Conservation (phyloP, 768 basidiomycete genomes). For the Hypsizygus marmoreus region DNA sequence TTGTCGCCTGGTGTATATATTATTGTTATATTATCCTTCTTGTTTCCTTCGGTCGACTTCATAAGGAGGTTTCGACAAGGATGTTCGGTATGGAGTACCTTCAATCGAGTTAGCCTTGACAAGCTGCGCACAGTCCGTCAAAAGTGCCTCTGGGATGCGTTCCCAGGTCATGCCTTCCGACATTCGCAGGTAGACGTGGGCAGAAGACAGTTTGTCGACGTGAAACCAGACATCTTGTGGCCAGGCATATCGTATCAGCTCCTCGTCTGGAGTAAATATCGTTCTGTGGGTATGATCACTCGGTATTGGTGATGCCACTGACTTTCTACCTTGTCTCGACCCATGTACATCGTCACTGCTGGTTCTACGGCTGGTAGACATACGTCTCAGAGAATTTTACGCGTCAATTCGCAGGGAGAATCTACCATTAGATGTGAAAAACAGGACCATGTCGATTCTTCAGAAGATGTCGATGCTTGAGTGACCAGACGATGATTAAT, state of each 20-base stretch:
- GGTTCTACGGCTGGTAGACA: constrained; percentile 54
- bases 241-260: constrained; percentile 91
- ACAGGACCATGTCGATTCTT: constrained; percentile 65
- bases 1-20: constrained; percentile 95
- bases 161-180: constrained; percentile 85
- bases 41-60: constrained; percentile 71
- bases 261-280: constrained; percentile 69
- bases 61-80: constrained; percentile 1
- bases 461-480: no score
- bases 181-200: constrained; percentile 96
- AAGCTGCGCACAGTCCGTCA: constrained; percentile 88
- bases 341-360: constrained; percentile 85
- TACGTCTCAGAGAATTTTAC: not conserved
- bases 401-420: not conserved
- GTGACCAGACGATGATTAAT: no score
- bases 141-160: constrained; percentile 72
- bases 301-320: constrained; percentile 27
- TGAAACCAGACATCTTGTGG: constrained; percentile 93
- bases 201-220: constrained; percentile 96
- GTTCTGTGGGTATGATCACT: not conserved
- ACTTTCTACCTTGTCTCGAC: constrained; percentile 97
- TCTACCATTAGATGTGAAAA: constrained; percentile 48
- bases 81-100: constrained; percentile 44
- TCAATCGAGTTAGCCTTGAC: constrained; percentile 99
- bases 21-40: constrained; percentile 89